Evolutionary conservation across 148 eudicot genomes (phyloP).

Genomic region (Cornus suecica): DNA sequence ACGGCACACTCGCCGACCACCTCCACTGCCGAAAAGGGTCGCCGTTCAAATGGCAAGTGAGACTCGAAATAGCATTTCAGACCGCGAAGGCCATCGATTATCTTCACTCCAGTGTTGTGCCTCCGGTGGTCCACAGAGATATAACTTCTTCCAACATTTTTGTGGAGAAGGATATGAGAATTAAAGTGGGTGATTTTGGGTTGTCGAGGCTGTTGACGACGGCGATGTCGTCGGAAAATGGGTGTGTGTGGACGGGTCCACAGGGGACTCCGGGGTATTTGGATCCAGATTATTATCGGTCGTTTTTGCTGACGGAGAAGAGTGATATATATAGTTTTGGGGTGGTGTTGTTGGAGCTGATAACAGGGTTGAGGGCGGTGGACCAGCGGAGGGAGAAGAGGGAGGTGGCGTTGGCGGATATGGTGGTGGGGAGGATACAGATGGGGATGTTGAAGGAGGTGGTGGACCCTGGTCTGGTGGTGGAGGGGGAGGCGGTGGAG

Average conservation of each 20-base stretch:
- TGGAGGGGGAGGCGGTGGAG: conserved; percentile 40
- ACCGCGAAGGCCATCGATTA: conserved; percentile 75
- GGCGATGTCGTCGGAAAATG: conserved; percentile 23
- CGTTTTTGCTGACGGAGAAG: conserved; percentile 78
- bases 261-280: conserved; percentile 94
- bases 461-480: conserved; percentile 61
- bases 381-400: conserved; percentile 52
- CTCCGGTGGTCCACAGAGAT: conserved; percentile 89
- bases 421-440: conserved; percentile 62
- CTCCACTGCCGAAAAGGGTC: conserved; percentile 56
- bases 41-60: conserved; percentile 47
- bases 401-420: conserved; percentile 58
- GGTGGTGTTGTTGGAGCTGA: conserved; percentile 70
- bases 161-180: conserved; percentile 72
- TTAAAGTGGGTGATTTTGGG: conserved; percentile 90
- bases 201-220: conserved; percentile 59
- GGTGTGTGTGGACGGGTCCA: conserved; percentile 93
- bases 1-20: conserved; percentile 81
- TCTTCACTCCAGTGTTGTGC: conserved; percentile 65
- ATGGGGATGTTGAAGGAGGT: conserved; percentile 51
- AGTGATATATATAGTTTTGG: conserved; percentile 93
- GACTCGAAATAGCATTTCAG: conserved; percentile 78
- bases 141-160: conserved; percentile 77
- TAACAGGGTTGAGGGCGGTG: conserved; percentile 87
- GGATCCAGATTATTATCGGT: conserved; percentile 80